A percentile compares a stretch with the other conserved stretches of the same genome.
These are phyloP conservation scores for Aegilops bicornis DNA, from an alignment of 176 grass and related monocot genomes.

Conservation along the genomic window DNA sequence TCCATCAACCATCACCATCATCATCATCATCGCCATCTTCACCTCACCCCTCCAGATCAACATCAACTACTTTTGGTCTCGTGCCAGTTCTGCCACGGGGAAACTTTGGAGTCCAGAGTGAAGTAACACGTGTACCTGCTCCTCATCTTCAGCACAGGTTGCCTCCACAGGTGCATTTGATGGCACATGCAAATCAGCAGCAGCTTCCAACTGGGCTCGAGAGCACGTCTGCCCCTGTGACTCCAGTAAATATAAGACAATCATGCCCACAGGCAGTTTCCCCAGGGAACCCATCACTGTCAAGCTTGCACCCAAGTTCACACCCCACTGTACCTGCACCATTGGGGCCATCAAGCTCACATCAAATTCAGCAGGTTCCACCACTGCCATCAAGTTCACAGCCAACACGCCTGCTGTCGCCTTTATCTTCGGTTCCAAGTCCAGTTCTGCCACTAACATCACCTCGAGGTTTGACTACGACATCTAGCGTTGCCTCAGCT, in stretches of 20 bases:
- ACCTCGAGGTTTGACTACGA: not conserved
- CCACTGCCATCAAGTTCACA: not conserved
- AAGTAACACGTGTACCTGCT: slow-evolving; percentile 46
- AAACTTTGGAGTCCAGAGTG: not conserved
- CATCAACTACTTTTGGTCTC: slow-evolving; percentile 22
- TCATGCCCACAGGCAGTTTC: not conserved
- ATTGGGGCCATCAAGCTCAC: not conserved
- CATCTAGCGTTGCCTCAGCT: not conserved
- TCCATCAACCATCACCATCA: slow-evolving; percentile 14
- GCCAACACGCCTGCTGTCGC: not conserved
- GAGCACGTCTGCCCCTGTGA: slow-evolving; percentile 5
- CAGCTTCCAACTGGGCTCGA: slow-evolving; percentile 22
- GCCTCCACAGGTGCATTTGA: slow-evolving; percentile 13
- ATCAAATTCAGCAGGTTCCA: not conserved
- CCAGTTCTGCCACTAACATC: not conserved
- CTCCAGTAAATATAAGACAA: not conserved
- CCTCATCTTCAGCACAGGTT: slow-evolving; percentile 63
- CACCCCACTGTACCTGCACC: not conserved
- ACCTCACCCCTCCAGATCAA: not conserved
- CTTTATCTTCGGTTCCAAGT: not conserved
- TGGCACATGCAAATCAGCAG: slow-evolving; percentile 35
- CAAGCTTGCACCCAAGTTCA: slow-evolving; percentile 10
- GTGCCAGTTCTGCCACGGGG: not conserved
- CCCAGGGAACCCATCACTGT: not conserved
- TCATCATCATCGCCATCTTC: not conserved